phyloP scores from a whole-genome alignment of 2,329 filamentous ascomycete genomes.

The Bertia moriformis region DNA sequence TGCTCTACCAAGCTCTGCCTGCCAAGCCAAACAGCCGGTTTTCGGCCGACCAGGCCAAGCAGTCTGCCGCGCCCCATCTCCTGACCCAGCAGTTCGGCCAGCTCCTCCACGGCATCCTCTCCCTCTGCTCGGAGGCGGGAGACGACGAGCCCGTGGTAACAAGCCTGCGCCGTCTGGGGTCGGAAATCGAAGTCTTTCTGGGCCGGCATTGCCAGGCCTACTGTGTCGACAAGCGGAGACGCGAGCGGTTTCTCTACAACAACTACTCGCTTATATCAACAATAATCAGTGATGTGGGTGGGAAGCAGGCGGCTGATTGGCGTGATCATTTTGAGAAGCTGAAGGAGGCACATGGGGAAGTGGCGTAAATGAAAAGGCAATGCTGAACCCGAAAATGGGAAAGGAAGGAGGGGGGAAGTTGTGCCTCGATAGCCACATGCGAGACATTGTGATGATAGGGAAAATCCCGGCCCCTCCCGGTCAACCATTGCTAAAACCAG shows the following conservation, averaged over 20 bases:
- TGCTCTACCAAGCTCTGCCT: slow-evolving; percentile 36
- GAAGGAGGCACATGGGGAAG: no score
- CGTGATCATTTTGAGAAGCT: slow-evolving; percentile 59
- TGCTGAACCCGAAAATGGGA: no score
- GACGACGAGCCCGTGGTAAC: slow-evolving; percentile 86
- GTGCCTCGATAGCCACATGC: slow-evolving; percentile 22
- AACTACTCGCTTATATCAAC: slow-evolving; percentile 92
- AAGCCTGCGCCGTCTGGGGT: slow-evolving; percentile 62
- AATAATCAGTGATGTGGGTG: slow-evolving; percentile 67
- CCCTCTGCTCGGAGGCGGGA: slow-evolving; percentile 74
- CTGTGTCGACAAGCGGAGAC: slow-evolving; percentile 61
- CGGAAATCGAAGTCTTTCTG: slow-evolving; percentile 73
- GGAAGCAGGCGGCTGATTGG: slow-evolving; percentile 62
- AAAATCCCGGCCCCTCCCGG: no score
- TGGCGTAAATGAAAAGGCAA: no score
- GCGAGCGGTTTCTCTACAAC: slow-evolving; percentile 80
- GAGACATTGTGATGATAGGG: no score
- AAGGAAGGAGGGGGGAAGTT: slow-evolving; percentile 10
- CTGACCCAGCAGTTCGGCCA: slow-evolving; percentile 93
- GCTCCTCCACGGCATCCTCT: slow-evolving; percentile 70
- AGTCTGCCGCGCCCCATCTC: slow-evolving; percentile 74
- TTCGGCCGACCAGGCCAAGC: slow-evolving; percentile 36
- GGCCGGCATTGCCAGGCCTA: slow-evolving; percentile 63
- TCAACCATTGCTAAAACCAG: no score
- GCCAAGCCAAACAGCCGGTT: slow-evolving; percentile 24